These are phyloP conservation scores for Xylariaceae sp. DNA, from an alignment of 2,329 filamentous ascomycete genomes.

Conservation along the genomic window DNA sequence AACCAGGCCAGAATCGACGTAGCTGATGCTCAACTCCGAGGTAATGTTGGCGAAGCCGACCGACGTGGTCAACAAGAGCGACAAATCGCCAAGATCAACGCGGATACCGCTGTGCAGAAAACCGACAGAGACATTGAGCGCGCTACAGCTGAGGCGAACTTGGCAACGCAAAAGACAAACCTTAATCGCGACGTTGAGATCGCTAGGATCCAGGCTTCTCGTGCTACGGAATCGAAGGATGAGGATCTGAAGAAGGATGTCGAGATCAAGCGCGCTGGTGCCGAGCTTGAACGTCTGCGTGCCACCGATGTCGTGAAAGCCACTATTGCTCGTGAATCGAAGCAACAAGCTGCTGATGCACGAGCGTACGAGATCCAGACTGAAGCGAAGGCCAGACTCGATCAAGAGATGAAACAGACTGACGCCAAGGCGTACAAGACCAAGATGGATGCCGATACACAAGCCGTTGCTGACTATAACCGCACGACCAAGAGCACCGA, in stretches of 20 bases:
- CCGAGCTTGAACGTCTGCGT: constrained; percentile 75
- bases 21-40: constrained; percentile 59
- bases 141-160: constrained; percentile 70
- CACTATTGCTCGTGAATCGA: constrained; percentile 62
- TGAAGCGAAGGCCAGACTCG: constrained; percentile 53
- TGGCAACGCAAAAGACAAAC: constrained; percentile 67
- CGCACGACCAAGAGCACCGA: constrained; percentile 47
- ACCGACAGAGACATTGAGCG: constrained; percentile 82
- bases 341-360: constrained; percentile 65
- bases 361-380: constrained; percentile 61
- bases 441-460: constrained; percentile 39
- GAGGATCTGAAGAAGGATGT: constrained; percentile 77
- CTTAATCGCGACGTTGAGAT: constrained; percentile 73
- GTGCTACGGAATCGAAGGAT: constrained; percentile 70
- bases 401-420: constrained; percentile 25
- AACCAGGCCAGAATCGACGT: constrained; percentile 72
- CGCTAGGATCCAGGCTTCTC: constrained; percentile 67
- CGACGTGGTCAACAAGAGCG: constrained; percentile 78
- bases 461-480: constrained; percentile 47
- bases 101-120: constrained; percentile 78
- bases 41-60: constrained; percentile 73
- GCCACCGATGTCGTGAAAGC: constrained; percentile 77
- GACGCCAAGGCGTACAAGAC: constrained; percentile 43
- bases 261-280: constrained; percentile 70
- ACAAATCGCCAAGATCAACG: constrained; percentile 73